Conservation (phyloP, 192 early-diverging fungal species). For the Funneliformis mosseae region DNA sequence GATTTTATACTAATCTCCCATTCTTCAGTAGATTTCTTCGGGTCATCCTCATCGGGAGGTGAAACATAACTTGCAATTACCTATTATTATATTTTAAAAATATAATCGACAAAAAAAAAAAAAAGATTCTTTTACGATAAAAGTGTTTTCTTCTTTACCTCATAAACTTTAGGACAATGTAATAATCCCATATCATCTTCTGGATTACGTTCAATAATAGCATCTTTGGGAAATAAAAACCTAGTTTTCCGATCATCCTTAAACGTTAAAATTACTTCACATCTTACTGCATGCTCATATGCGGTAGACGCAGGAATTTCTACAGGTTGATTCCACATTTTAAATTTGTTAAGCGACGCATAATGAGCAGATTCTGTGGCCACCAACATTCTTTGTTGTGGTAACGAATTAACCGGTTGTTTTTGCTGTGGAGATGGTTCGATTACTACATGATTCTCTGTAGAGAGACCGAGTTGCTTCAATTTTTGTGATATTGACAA, state of each 20-base stretch:
- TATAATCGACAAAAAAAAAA: not conserved
- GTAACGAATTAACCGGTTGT: not conserved
- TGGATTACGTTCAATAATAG: conserved; percentile 45
- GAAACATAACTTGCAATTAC: conserved; percentile 6
- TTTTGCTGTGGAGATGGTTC: not conserved
- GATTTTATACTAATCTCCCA: not conserved
- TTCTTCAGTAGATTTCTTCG: not conserved
- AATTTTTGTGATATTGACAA: not conserved
- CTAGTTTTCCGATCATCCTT: conserved; percentile 51
- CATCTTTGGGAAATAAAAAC: conserved; percentile 58
- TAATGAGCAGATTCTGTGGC: not conserved
- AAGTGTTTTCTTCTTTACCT: not conserved
- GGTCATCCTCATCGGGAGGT: conserved; percentile 1
- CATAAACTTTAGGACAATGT: not conserved
- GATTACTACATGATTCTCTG: not conserved
- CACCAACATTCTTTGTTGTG: not conserved
- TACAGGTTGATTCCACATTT: not conserved
- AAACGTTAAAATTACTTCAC: conserved; percentile 60
- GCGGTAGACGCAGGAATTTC: not conserved
- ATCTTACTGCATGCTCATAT: conserved; percentile 31
- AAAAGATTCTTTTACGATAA: too few relatives aligned
- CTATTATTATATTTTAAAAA: not conserved
- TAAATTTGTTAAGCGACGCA: not conserved
- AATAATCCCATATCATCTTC: not conserved
- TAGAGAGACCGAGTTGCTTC: not conserved